A percentile compares a stretch with the other conserved stretches of the same genome.
Evolutionary conservation across 2,329 filamentous ascomycete species (phyloP).

Genomic region (Curvularia hawaiiensis): DNA sequence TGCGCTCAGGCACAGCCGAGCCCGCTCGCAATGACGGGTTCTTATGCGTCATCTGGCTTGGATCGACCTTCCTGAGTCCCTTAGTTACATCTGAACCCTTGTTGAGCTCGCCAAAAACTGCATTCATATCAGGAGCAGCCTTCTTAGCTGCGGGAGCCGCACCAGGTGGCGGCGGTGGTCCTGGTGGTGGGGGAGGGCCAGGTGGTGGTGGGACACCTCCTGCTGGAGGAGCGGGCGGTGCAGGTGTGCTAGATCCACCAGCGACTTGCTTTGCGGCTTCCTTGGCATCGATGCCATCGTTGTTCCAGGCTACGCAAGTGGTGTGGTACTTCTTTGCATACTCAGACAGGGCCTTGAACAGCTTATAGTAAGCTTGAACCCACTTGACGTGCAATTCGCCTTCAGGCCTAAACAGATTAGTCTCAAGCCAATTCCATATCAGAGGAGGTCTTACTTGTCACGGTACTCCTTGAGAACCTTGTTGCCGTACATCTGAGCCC

Average conservation of each 20-base stretch:
- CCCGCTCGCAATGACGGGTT: conserved; percentile 83
- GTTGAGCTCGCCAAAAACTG: conserved; percentile 92
- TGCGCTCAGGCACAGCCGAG: conserved; percentile 69
- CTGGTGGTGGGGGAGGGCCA: conserved; percentile 66
- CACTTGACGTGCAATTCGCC: conserved; percentile 81
- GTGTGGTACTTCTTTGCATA: conserved; percentile 86
- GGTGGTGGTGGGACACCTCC: conserved; percentile 67
- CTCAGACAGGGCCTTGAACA: conserved; percentile 81
- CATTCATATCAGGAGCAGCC: conserved; percentile 69
- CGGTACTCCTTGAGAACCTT: conserved; percentile 90
- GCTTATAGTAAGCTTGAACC: conserved; percentile 88
- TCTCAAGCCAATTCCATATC: neutral
- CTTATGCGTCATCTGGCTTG: conserved; percentile 97
- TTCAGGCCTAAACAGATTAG: conserved; percentile 54
- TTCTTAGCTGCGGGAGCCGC: conserved; percentile 58
- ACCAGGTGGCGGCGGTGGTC: conserved; percentile 40
- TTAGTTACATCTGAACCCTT: conserved; percentile 87
- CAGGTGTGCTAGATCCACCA: conserved; percentile 67
- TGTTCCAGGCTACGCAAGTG: conserved; percentile 85
- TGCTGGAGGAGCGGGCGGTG: conserved; percentile 64
- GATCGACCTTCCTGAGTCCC: conserved; percentile 89
- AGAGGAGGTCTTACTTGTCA: conserved; percentile 64
- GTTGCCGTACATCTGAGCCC: conserved; percentile 94
- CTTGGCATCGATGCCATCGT: conserved; percentile 72
- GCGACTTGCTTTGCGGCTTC: conserved; percentile 66